Evolutionary conservation across 768 basidiomycete genomes (phyloP).

Genomic region (Cystoderma amianthinum): DNA sequence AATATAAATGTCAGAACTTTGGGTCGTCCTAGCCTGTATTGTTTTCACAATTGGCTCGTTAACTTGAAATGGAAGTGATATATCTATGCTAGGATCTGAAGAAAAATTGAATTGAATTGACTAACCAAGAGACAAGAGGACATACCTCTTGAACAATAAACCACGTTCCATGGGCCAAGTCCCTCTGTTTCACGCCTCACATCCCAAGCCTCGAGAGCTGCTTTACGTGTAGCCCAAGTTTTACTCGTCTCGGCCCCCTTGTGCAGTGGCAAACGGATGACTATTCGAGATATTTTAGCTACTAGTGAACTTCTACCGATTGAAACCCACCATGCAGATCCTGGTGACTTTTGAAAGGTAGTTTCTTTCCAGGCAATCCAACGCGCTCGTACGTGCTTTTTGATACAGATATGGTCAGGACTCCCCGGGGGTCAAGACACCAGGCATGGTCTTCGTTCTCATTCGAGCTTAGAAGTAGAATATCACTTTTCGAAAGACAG

Average conservation of each 20-base stretch:
- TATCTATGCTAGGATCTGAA: slow-evolving; percentile 7
- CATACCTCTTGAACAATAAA: slow-evolving; percentile 26
- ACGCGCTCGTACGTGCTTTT: slow-evolving; percentile 55
- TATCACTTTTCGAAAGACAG: slow-evolving; percentile 15
- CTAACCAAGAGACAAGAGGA: background rate
- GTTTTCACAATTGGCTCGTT: slow-evolving; percentile 6
- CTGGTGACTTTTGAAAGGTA: slow-evolving; percentile 44
- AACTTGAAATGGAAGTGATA: slow-evolving; percentile 11
- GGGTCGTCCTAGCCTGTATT: slow-evolving; percentile 17
- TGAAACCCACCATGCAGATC: slow-evolving; percentile 40
- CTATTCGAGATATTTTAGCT: background rate
- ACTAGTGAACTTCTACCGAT: background rate
- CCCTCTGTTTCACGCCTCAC: slow-evolving; percentile 18
- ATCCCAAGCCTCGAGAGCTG: slow-evolving; percentile 46
- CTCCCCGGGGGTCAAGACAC: slow-evolving; percentile 61
- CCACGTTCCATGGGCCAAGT: slow-evolving; percentile 35
- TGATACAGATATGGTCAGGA: slow-evolving; percentile 48
- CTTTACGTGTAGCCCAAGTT: slow-evolving; percentile 28
- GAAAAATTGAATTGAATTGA: slow-evolving; percentile 1
- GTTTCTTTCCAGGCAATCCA: slow-evolving; percentile 48
- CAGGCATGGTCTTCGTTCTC: slow-evolving; percentile 47
- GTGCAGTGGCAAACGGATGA: slow-evolving; percentile 16
- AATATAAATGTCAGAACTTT: slow-evolving; percentile 28
- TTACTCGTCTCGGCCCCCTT: slow-evolving; percentile 26
- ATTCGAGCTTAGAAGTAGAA: slow-evolving; percentile 28